A percentile compares a stretch with the other conserved stretches of the same genome.
Evolutionary conservation across 176 grass and related monocot species (phyloP).

Genomic region (Oryza punctata): DNA sequence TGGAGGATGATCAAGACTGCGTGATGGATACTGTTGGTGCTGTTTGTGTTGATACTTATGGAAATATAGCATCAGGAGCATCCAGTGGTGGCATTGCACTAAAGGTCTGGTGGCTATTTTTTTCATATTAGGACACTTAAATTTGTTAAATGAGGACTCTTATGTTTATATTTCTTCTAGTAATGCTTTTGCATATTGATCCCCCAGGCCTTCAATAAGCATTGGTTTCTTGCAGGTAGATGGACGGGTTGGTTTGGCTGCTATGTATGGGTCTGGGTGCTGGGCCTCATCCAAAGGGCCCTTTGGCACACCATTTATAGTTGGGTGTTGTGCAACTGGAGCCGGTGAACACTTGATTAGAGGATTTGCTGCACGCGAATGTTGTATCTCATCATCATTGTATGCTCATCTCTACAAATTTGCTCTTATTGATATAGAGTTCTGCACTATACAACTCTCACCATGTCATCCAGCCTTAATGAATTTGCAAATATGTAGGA

Average conservation of each 20-base stretch:
- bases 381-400: slow-evolving; percentile 80
- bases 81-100: slow-evolving; percentile 97
- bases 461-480: not conserved
- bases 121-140: not conserved
- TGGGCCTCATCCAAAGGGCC: slow-evolving; percentile 86
- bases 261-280: slow-evolving; percentile 96
- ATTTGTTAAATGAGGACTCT: not conserved
- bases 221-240: slow-evolving; percentile 59
- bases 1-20: slow-evolving; percentile 48
- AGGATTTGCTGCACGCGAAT: slow-evolving; percentile 92
- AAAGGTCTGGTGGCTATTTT: slow-evolving; percentile 51
- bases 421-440: not conserved
- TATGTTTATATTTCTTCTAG: not conserved
- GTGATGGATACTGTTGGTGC: slow-evolving; percentile 93
- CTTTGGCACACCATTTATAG: slow-evolving; percentile 63
- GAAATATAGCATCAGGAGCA: slow-evolving; percentile 79
- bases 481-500: not conserved
- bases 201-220: slow-evolving; percentile 8
- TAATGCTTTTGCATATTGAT: not conserved
- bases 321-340: slow-evolving; percentile 86
- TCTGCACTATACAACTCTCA: not conserved
- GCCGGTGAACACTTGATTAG: slow-evolving; percentile 89
- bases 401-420: slow-evolving; percentile 40
- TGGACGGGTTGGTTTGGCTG: slow-evolving; percentile 91
- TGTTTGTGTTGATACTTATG: slow-evolving; percentile 72